phyloP scores from a whole-genome alignment of 2,329 filamentous ascomycete genomes.

The Trichoderma afroharzianum region DNA sequence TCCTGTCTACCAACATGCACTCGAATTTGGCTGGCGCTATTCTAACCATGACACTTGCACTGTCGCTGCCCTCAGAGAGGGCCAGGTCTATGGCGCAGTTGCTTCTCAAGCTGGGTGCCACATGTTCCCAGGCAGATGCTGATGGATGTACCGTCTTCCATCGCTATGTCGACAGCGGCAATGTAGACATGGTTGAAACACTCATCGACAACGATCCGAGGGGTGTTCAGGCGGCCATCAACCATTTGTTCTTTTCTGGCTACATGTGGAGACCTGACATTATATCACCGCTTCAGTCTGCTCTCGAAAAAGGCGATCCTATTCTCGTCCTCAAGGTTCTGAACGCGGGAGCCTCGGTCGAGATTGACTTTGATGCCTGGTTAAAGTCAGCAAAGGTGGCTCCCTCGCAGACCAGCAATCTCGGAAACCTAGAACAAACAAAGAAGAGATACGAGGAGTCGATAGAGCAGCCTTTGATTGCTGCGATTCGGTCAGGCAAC shows the following conservation, averaged over 20 bases:
- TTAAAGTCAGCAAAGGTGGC: conserved; percentile 53
- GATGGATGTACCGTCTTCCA: conserved; percentile 63
- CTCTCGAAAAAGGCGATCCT: conserved; percentile 52
- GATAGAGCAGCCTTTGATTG: conserved; percentile 63
- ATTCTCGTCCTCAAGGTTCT: conserved; percentile 59
- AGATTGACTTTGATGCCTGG: conserved; percentile 62
- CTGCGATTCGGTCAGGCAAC: conserved; percentile 48
- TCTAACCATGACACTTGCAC: conserved; percentile 65
- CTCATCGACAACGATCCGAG: conserved; percentile 56
- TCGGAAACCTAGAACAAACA: conserved; percentile 46
- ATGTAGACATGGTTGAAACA: conserved; percentile 45
- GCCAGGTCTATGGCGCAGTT: conserved; percentile 62
- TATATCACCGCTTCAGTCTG: conserved; percentile 53
- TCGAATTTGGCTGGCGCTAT: conserved; percentile 54
- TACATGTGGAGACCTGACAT: conserved; percentile 33
- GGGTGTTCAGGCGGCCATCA: conserved; percentile 60
- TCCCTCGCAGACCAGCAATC: conserved; percentile 31
- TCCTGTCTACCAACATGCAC: conserved; percentile 40
- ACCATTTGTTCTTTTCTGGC: conserved; percentile 53
- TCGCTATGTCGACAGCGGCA: conserved; percentile 53
- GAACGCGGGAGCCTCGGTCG: conserved; percentile 55
- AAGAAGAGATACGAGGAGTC: conserved; percentile 43
- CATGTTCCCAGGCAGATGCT: conserved; percentile 67
- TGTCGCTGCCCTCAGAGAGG: conserved; percentile 59
- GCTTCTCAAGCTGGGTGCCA: conserved; percentile 68